These are phyloP conservation scores for Parastagonospora nodorum DNA, from an alignment of 2,329 filamentous ascomycete species.

Conservation along the genomic window DNA sequence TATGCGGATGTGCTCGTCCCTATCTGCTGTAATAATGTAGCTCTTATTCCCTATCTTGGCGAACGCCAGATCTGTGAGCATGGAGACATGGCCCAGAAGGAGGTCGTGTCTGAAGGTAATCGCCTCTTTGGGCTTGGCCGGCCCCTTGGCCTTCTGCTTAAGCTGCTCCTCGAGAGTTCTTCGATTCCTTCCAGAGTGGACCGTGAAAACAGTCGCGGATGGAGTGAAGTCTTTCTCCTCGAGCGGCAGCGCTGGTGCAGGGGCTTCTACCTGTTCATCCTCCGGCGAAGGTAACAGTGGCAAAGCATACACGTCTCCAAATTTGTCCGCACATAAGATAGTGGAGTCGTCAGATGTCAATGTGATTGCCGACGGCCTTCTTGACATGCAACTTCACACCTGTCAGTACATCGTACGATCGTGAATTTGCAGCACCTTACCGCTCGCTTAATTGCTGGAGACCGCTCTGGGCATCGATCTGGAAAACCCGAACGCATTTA, in stretches of 20 bases:
- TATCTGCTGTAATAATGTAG: conserved; percentile 71
- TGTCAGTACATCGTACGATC: conserved; percentile 13
- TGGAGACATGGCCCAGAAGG: conserved; percentile 90
- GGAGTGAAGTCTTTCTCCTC: conserved; percentile 52
- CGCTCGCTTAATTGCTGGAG: conserved; percentile 74
- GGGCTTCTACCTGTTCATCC: conserved; percentile 32
- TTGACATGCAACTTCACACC: conserved; percentile 75
- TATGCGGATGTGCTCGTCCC: conserved; percentile 85
- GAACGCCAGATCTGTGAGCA: conserved; percentile 78
- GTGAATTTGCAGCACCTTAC: conserved; percentile 49
- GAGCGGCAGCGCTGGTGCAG: conserved; percentile 15
- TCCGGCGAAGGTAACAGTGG: conserved; percentile 65
- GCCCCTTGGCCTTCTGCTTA: conserved; percentile 49
- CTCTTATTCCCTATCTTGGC: conserved; percentile 56
- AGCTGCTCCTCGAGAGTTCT: conserved; percentile 62
- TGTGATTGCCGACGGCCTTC: conserved; percentile 78
- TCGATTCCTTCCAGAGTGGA: conserved; percentile 66
- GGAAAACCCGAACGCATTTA: conserved; percentile 85
- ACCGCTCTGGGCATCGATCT: conserved; percentile 64
- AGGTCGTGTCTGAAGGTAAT: conserved; percentile 73
- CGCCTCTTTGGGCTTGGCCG: conserved; percentile 54
- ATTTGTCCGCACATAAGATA: conserved; percentile 89
- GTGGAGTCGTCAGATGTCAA: conserved; percentile 71
- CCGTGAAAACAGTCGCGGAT: conserved; percentile 62
- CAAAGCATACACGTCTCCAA: conserved; percentile 91